Percentiles rank a stretch among this genome's conserved stretches.
phyloP scores from a whole-genome alignment of 2,329 filamentous ascomycete species.

The Tolypocladium endophyticum region DNA sequence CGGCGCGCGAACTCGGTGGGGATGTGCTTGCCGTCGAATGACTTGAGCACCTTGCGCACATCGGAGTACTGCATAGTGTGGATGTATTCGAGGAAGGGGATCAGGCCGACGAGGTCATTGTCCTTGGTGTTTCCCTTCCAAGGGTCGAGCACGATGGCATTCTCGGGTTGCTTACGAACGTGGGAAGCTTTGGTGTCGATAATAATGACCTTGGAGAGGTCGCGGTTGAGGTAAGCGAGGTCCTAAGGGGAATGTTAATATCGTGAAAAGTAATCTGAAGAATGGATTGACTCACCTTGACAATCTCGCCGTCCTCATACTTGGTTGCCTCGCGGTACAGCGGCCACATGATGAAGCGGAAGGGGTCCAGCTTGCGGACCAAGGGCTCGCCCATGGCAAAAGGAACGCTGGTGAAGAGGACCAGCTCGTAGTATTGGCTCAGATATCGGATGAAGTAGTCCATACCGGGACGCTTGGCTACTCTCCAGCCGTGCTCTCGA shows the following conservation, averaged over 20 bases:
- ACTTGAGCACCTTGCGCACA: slow-evolving; percentile 75
- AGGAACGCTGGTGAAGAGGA: slow-evolving; percentile 86
- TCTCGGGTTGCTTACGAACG: slow-evolving; percentile 86
- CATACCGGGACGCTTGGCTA: slow-evolving; percentile 87
- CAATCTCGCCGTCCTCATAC: slow-evolving; percentile 89
- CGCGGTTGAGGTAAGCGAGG: slow-evolving; percentile 93
- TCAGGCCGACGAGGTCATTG: slow-evolving; percentile 75
- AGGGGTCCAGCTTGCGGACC: slow-evolving; percentile 88
- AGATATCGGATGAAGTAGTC: slow-evolving; percentile 98
- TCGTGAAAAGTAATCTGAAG: background rate
- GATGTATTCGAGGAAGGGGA: slow-evolving; percentile 96
- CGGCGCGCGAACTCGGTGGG: slow-evolving; percentile 81
- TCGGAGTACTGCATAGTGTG: slow-evolving; percentile 88
- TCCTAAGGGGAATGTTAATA: slow-evolving; percentile 46
- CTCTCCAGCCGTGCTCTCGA: slow-evolving; percentile 86
- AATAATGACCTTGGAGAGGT: slow-evolving; percentile 89
- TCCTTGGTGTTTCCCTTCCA: slow-evolving; percentile 82
- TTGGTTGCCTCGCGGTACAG: slow-evolving; percentile 94
- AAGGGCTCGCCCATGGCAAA: slow-evolving; percentile 78
- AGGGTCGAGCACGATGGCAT: slow-evolving; percentile 82
- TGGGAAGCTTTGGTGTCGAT: slow-evolving; percentile 79
- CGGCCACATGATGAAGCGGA: slow-evolving; percentile 89
- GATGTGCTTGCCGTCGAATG: slow-evolving; percentile 82
- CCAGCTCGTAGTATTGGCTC: slow-evolving; percentile 95
- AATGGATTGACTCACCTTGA: slow-evolving; percentile 57